Base-by-base conservation (phyloP, 75 land plant genomes). In the Picea sitchensis region DNA sequence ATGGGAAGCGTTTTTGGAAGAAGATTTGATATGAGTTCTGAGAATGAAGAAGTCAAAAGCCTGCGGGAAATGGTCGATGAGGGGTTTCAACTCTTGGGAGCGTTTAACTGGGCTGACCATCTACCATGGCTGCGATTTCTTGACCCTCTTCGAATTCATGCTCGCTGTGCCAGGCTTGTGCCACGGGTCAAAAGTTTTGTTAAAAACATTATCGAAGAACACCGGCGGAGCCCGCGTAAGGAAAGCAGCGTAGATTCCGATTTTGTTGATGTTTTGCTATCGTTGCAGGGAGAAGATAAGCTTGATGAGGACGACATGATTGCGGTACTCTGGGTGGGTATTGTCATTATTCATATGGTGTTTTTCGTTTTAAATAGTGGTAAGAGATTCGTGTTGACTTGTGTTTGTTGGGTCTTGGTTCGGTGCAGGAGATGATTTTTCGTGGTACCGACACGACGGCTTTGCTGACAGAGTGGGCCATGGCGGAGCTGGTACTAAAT, bases 401-500 rank as follows among this genome's bases (percentile, higher is more conserved):
- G 26, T n/a, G 0, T 0, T 23, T 9, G 21, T 64, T 26, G 32
- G 18, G 14, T 18, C 13, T 77, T 14, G 6, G 26, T 54, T 69
- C 26, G 14, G 8, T 31, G 17, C 87, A 92, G 95, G 95, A 94
- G 78, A 94, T 94, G 97, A 92, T 94, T 61, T 94, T 94, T 41
- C 78, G 96, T 68, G 96, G 96, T 0, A 92, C 96, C 1, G 96
- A 94, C 80, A 94, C 95, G 0, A 90, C 88, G 3, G 95, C 95
- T 12, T 87, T 94, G 38, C 86, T 92, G 12, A 77, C 88, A 3
- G 97, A 94, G 64, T 94, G 97, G 97, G 83, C 89, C 5, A 83
- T 94, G 51, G 97, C 97, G 15, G 85, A 90, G 81, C 82, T 94
- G 83, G 91, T 94, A 1, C 71, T 92, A 1, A 88, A 94, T 76